phyloP scores from a whole-genome alignment of 2,329 filamentous ascomycete species.

The Lecanoromycetidae sp. region DNA sequence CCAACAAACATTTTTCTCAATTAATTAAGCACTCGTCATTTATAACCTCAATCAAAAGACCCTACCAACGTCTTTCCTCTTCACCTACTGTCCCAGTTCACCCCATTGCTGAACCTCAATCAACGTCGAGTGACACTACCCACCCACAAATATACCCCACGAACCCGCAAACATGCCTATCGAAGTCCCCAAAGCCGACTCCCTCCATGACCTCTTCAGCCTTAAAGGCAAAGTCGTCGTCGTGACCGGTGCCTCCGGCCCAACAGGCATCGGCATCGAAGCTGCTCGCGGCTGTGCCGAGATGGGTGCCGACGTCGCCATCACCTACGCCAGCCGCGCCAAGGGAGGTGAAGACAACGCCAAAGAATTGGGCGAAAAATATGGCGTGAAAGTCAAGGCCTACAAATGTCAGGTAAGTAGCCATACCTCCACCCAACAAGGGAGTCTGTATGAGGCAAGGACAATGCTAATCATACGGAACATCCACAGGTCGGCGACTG shows the following conservation, averaged over 20 bases:
- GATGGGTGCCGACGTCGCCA: slow-evolving; percentile 65
- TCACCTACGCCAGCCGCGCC: slow-evolving; percentile 60
- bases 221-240: slow-evolving; percentile 77
- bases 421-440: too few relatives aligned
- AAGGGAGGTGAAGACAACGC: slow-evolving; percentile 55
- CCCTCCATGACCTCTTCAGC: slow-evolving; percentile 71
- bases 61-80: too few relatives aligned
- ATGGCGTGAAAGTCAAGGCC: slow-evolving; percentile 54
- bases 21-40: too few relatives aligned
- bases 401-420: slow-evolving; percentile 70
- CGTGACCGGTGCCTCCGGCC: slow-evolving; percentile 67
- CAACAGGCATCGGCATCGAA: slow-evolving; percentile 57
- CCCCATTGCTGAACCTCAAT: neutral
- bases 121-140: neutral
- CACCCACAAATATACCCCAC: neutral
- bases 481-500: slow-evolving; percentile 56
- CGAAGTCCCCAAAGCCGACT: slow-evolving; percentile 44
- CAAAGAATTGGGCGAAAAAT: slow-evolving; percentile 46
- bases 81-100: too few relatives aligned
- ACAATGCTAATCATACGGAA: too few relatives aligned
- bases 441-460: too few relatives aligned
- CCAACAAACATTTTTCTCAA: too few relatives aligned
- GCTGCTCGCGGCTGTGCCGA: slow-evolving; percentile 62
- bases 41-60: too few relatives aligned
- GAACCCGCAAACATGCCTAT: slow-evolving; percentile 27